Conservation (phyloP, 495 filamentous ascomycete species). For the Choiromyces venosus region DNA sequence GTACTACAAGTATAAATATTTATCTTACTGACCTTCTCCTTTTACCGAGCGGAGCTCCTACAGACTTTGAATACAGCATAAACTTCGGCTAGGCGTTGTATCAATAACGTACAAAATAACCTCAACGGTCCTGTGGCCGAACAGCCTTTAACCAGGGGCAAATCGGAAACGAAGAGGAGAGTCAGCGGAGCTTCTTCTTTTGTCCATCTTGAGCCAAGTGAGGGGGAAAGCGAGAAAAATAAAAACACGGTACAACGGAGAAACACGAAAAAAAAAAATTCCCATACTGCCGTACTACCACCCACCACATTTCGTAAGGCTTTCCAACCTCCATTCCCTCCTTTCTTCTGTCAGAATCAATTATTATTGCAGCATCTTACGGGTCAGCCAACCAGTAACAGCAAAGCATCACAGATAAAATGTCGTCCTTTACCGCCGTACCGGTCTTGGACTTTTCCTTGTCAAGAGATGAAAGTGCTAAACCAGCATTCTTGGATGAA, state of each 20-base stretch:
- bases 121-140: not conserved
- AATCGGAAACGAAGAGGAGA: not conserved
- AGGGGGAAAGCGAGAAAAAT: constrained; percentile 15
- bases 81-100: not conserved
- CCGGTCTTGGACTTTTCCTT: constrained; percentile 75
- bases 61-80: not conserved
- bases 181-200: constrained; percentile 20
- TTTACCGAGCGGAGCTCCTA: not conserved
- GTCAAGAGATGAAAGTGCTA: constrained; percentile 58
- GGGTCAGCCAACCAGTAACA: not conserved
- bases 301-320: not conserved
- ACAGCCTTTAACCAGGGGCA: not conserved
- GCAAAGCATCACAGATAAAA: constrained; percentile 4
- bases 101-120: not conserved
- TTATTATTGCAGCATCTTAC: not conserved
- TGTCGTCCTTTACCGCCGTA: constrained; percentile 63
- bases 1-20: not conserved
- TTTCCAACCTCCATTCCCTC: not conserved
- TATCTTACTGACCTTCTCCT: not conserved
- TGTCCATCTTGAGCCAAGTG: constrained; percentile 20
- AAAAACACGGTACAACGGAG: not conserved
- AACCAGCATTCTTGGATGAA: constrained; percentile 63
- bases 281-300: constrained; percentile 1
- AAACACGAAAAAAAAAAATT: constrained; percentile 18
- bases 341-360: constrained; percentile 12